A percentile compares a stretch with the other conserved stretches of the same genome.
phyloP scores from a whole-genome alignment of 352 stramenopile species.

The Pythium aphanidermatum region DNA sequence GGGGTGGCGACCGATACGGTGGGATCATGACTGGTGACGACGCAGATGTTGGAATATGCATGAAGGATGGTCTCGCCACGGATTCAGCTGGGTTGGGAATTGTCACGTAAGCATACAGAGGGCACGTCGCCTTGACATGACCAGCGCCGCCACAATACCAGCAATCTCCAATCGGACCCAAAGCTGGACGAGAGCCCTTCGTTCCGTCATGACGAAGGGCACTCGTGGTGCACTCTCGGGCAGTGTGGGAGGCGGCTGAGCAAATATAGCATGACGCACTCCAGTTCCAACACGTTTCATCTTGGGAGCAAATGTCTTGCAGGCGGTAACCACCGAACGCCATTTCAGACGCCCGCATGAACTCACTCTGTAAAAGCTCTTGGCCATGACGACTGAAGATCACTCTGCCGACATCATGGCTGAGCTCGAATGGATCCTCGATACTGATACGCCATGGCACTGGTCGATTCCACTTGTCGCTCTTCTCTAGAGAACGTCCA shows the following conservation, averaged over 20 bases:
- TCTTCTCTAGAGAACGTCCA: conserved; percentile 54
- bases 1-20: not conserved
- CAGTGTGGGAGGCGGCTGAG: conserved; percentile 32
- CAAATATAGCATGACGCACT: conserved; percentile 67
- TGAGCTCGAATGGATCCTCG: conserved; percentile 83
- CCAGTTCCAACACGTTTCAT: conserved; percentile 43
- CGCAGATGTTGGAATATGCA: not conserved
- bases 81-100: conserved; percentile 5
- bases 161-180: conserved; percentile 46
- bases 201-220: too few relatives aligned
- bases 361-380: conserved; percentile 50
- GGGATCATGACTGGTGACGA: conserved; percentile 12
- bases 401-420: conserved; percentile 70
- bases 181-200: too few relatives aligned
- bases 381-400: conserved; percentile 72
- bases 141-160: conserved; percentile 75
- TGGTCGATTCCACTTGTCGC: conserved; percentile 60
- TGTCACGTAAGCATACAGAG: conserved; percentile 30
- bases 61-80: not conserved
- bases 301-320: conserved; percentile 41
- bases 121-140: conserved; percentile 70
- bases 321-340: conserved; percentile 36
- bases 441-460: conserved; percentile 78
- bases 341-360: conserved; percentile 52
- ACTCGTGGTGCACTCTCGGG: conserved; percentile 42